Conservation (phyloP, 2,329 filamentous ascomycete genomes). For the Penicillium sclerotigenum region DNA sequence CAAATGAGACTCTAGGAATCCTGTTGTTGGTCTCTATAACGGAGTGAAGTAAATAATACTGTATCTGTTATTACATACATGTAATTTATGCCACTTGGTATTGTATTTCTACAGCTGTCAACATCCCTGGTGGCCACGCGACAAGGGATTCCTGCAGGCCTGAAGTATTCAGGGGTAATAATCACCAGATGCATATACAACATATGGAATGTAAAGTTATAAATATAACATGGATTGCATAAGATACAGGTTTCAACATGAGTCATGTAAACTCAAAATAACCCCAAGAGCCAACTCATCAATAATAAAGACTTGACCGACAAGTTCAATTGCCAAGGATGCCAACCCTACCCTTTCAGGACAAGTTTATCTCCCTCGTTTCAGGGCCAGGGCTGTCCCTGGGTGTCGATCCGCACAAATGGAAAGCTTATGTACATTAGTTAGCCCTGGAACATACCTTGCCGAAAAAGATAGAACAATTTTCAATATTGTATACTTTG, state of each 20-base stretch:
- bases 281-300: not conserved
- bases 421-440: not conserved
- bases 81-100: slow-evolving; percentile 5
- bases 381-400: not conserved
- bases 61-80: not conserved
- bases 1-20: slow-evolving; percentile 7
- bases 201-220: too few relatives aligned
- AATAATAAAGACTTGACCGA: not conserved
- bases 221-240: not conserved
- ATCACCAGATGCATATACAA: not conserved
- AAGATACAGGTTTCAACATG: not conserved
- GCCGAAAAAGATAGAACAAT: not conserved
- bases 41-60: not conserved
- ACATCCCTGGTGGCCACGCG: slow-evolving; percentile 33
- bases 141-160: slow-evolving; percentile 19
- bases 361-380: not conserved
- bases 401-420: not conserved
- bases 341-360: not conserved
- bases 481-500: not conserved
- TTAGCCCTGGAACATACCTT: slow-evolving; percentile 2
- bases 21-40: not conserved
- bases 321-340: slow-evolving; percentile 5
- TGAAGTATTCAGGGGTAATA: slow-evolving; percentile 7
- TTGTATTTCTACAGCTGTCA: slow-evolving; percentile 1
- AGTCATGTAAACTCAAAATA: slow-evolving; percentile 5